These are phyloP conservation scores for Elaeagnus macrophylla DNA, from an alignment of 306 rosid genomes.

Conservation along the genomic window DNA sequence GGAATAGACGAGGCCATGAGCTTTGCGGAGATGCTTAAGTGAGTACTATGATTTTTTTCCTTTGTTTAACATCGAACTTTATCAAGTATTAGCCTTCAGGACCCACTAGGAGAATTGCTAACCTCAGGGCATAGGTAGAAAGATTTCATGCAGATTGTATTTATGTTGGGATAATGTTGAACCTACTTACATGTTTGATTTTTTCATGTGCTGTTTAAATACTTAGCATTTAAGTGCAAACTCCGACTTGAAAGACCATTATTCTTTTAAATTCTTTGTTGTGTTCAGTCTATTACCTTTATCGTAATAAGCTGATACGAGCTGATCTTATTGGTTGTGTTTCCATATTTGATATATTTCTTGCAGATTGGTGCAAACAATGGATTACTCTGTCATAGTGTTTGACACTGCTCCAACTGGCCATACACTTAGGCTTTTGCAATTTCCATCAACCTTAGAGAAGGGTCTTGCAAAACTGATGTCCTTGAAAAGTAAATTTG, in stretches of 20 bases:
- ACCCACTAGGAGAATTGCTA: not conserved
- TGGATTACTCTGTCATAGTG: slow-evolving; percentile 96
- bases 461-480: slow-evolving; percentile 90
- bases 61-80: not conserved
- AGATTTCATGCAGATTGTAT: too few species aligned
- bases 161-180: too few species aligned
- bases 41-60: slow-evolving; percentile 13
- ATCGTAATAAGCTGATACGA: not conserved
- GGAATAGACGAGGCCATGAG: slow-evolving; percentile 99
- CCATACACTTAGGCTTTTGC: slow-evolving; percentile 88
- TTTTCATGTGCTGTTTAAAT: too few species aligned
- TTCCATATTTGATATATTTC: not conserved
- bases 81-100: not conserved
- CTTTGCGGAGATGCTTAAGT: slow-evolving; percentile 99
- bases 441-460: slow-evolving; percentile 90
- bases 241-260: too few species aligned
- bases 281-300: not conserved
- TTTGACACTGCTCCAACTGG: slow-evolving; percentile 99
- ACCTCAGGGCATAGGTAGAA: not conserved
- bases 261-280: not conserved
- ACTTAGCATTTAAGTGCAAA: too few species aligned
- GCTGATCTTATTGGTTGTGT: not conserved
- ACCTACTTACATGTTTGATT: too few species aligned
- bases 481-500: slow-evolving; percentile 93
- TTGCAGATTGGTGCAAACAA: slow-evolving; percentile 94